Evolutionary conservation across 106 monocot genomes (phyloP).

Genomic region (Acorus gramineus): DNA sequence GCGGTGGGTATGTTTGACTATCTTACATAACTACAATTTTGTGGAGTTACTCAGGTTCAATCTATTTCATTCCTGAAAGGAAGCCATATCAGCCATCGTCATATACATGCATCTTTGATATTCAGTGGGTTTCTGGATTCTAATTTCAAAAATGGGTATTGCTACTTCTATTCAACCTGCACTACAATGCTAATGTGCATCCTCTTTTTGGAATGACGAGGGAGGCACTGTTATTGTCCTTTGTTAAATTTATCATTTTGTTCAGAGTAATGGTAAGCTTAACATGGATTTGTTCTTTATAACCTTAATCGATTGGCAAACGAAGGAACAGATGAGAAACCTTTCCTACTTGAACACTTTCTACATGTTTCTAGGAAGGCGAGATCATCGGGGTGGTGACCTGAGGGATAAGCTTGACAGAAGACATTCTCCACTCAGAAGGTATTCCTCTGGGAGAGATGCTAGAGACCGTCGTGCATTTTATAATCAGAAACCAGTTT

Average conservation of each 20-base stretch:
- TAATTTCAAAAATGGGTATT: constrained; percentile 19
- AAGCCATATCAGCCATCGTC: constrained; percentile 6
- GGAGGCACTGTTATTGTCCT: constrained; percentile 27
- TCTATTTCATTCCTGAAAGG: constrained; percentile 4
- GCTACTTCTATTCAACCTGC: constrained; percentile 23
- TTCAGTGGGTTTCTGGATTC: constrained; percentile 25
- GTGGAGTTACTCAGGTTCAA: not conserved
- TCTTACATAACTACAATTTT: no score
- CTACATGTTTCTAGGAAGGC: constrained; percentile 26
- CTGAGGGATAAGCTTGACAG: constrained; percentile 70
- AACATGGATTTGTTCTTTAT: constrained; percentile 1
- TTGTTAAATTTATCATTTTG: constrained; percentile 42
- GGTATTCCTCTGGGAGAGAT: constrained; percentile 69
- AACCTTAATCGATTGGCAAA: not conserved
- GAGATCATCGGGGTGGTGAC: constrained; percentile 57
- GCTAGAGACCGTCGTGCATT: constrained; percentile 41
- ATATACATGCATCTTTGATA: constrained; percentile 10
- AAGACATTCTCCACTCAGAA: constrained; percentile 62
- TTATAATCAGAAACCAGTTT: constrained; percentile 31
- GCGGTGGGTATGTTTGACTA: no score
- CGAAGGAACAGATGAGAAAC: not conserved
- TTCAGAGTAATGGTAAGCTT: constrained; percentile 48
- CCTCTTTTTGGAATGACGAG: constrained; percentile 27
- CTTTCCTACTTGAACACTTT: constrained; percentile 10
- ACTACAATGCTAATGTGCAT: constrained; percentile 28